Conservation (phyloP, 192 early-diverging fungal species). For the Obelidium mucronatum region DNA sequence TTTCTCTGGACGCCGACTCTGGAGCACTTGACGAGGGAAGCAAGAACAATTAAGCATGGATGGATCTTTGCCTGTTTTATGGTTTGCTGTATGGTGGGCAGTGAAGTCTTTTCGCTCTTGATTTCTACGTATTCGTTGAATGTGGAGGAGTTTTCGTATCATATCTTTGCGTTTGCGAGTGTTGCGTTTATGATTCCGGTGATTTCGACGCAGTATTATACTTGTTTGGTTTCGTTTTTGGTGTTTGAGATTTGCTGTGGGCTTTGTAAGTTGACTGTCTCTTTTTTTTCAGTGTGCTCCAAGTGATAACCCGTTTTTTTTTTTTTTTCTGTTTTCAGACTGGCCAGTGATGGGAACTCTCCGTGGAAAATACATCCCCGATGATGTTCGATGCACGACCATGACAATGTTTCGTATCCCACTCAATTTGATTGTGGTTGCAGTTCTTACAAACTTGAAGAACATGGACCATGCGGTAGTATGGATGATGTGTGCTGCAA, state of each 20-base stretch:
- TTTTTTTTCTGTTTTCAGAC: conserved; percentile 54
- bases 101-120: conserved; percentile 33
- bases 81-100: conserved; percentile 60
- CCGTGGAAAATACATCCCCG: conserved; percentile 48
- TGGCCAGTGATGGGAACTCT: conserved; percentile 55
- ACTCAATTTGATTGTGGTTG: conserved; percentile 59
- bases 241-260: background rate
- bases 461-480: background rate
- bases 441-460: conserved; percentile 40
- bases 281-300: no score
- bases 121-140: background rate
- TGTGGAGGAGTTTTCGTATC: background rate
- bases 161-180: background rate
- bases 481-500: background rate
- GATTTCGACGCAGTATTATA: background rate
- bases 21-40: conserved; percentile 8
- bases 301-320: no score
- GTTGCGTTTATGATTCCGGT: background rate
- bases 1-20: conserved; percentile 56
- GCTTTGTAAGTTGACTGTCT: no score
- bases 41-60: conserved; percentile 50
- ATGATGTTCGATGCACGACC: conserved; percentile 52
- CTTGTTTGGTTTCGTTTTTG: background rate
- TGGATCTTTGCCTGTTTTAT: conserved; percentile 56
- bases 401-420: conserved; percentile 63